Evolutionary conservation across 148 eudicot genomes (phyloP).

Genomic region (Rhododendron ferrugineum): DNA sequence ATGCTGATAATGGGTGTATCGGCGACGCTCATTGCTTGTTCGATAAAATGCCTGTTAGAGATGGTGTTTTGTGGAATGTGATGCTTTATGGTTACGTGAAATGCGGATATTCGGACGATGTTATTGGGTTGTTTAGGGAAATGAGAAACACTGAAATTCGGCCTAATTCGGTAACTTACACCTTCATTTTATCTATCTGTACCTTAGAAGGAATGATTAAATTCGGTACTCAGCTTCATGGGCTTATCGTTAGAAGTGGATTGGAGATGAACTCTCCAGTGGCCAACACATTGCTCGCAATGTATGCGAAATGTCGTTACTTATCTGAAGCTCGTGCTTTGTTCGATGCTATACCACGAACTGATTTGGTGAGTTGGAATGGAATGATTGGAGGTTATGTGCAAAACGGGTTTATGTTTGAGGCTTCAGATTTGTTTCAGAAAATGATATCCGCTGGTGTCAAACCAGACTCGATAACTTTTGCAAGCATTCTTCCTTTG

Average conservation of each 20-base stretch:
- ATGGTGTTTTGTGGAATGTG: neutral
- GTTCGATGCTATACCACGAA: neutral
- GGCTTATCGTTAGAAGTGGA: neutral
- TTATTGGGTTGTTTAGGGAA: neutral
- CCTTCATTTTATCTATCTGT: neutral
- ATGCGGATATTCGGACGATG: neutral
- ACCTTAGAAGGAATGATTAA: neutral
- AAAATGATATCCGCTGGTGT: neutral
- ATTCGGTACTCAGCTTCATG: neutral
- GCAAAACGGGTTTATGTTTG: neutral
- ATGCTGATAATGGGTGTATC: neutral
- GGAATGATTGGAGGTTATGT: constrained; percentile 3
- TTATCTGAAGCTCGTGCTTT: neutral
- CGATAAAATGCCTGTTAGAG: neutral
- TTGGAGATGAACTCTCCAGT: neutral
- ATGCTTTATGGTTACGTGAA: neutral
- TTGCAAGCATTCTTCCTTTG: neutral
- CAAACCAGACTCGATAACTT: constrained; percentile 1
- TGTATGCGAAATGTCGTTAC: neutral
- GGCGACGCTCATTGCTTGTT: neutral
- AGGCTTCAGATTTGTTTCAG: neutral
- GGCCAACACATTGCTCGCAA: neutral
- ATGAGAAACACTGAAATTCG: neutral
- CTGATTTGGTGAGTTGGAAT: constrained; percentile 1
- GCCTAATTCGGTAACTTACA: neutral